These are phyloP conservation scores for Lodderomyces beijingensis DNA, from an alignment of 1,139 yeast species.

Conservation along the genomic window DNA sequence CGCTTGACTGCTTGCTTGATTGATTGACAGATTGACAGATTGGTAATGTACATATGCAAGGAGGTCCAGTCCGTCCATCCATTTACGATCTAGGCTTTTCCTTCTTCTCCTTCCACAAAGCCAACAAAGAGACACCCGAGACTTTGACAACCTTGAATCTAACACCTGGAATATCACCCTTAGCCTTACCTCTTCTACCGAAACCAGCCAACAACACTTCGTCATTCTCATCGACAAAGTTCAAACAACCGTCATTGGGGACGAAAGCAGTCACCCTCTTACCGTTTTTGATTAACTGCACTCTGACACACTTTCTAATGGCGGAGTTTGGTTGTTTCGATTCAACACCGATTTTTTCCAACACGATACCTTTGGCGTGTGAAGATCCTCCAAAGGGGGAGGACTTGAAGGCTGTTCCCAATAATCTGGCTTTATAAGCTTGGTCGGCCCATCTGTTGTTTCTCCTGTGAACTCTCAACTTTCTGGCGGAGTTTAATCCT, in stretches of 20 bases:
- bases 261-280: constrained; percentile 99
- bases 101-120: constrained; percentile 99
- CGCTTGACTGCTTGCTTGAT: too few species aligned
- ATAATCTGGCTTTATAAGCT: constrained; percentile 96
- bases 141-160: constrained; percentile 99
- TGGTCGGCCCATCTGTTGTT: constrained; percentile 99
- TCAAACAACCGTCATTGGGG: constrained; percentile 99
- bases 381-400: constrained; percentile 99
- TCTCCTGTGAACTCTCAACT: constrained; percentile 99
- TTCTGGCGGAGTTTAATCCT: constrained; percentile 99
- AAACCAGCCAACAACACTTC: constrained; percentile 99
- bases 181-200: constrained; percentile 99
- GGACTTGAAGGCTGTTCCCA: constrained; percentile 99
- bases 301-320: constrained; percentile 99
- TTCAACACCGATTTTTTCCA: constrained; percentile 99
- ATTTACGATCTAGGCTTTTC: constrained; percentile 99
- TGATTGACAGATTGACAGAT: too few species aligned
- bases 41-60: too few species aligned
- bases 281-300: constrained; percentile 99
- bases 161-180: constrained; percentile 99
- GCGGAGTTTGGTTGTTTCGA: constrained; percentile 99
- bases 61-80: too few species aligned
- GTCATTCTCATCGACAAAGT: constrained; percentile 99
- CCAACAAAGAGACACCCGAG: constrained; percentile 99
- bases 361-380: constrained; percentile 99